phyloP scores from a whole-genome alignment of 2,329 filamentous ascomycete genomes.

The Keithomyces neogunnii region DNA sequence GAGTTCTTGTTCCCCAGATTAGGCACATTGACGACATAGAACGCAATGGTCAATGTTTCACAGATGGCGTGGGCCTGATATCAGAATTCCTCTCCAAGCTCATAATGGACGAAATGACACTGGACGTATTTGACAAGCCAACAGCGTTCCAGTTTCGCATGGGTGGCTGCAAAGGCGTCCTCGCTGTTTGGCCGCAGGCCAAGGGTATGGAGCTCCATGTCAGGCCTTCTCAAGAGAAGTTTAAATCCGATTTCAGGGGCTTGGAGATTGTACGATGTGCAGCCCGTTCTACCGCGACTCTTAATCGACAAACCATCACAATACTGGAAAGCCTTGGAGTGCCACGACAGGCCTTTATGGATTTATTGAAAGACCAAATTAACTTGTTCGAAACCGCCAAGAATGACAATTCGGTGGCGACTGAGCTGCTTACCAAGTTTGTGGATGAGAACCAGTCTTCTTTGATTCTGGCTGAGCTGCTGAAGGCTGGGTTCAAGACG shows the following conservation, averaged over 20 bases:
- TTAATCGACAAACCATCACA: conserved; percentile 85
- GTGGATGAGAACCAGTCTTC: conserved; percentile 83
- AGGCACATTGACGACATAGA: conserved; percentile 63
- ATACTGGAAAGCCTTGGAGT: conserved; percentile 78
- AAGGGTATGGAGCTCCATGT: conserved; percentile 64
- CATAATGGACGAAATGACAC: conserved; percentile 60
- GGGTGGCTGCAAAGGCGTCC: conserved; percentile 84
- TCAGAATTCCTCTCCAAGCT: conserved; percentile 67
- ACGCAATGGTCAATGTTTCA: conserved; percentile 64
- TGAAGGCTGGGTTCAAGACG: conserved; percentile 71
- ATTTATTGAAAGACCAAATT: conserved; percentile 61
- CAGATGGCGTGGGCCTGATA: conserved; percentile 91
- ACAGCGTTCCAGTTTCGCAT: conserved; percentile 89
- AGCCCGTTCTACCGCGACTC: conserved; percentile 62
- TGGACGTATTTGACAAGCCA: conserved; percentile 51
- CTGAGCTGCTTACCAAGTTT: conserved; percentile 60
- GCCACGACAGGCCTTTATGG: conserved; percentile 53
- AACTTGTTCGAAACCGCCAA: conserved; percentile 62
- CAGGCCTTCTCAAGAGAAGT: conserved; percentile 82
- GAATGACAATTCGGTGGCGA: conserved; percentile 52
- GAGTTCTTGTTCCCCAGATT: conserved; percentile 50
- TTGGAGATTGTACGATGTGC: conserved; percentile 84
- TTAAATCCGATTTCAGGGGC: conserved; percentile 58
- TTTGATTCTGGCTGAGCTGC: conserved; percentile 63
- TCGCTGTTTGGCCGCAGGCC: conserved; percentile 65